Base-by-base conservation (phyloP, 139 green algal species). In the Protoeuglena noctilucae region DNA sequence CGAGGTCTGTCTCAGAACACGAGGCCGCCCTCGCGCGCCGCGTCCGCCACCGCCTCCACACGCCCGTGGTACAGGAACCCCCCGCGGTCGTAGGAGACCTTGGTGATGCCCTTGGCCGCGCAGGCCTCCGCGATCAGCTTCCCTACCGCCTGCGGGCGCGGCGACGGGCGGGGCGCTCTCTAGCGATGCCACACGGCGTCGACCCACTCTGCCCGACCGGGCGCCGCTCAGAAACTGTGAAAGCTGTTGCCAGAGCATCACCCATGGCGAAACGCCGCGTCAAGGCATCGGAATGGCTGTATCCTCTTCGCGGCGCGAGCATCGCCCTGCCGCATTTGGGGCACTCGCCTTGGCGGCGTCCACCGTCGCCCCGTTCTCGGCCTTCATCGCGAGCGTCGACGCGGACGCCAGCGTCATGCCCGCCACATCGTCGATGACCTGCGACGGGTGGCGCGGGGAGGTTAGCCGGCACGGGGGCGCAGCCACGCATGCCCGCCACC, bases 41-140 rank as follows among this genome's bases (percentile, higher is more conserved):
- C 86, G n/a, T 96, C 88, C 5, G 88, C 88, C 18, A 96, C 56
- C 23, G 87, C 88, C 71, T 89, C 48, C 4, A 98, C 71, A 19
- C 90, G 70, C 41, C 91, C 91, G 60, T 97, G 88, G 75, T 98
- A 98, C 4, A 77, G 55, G 63, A 87, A 92, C 60, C 90, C 91
- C 2, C 84, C 89, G 5, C 90, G 66, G 75, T 98, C 91, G 67
- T 96, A 98, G 26, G 48, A 73, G 0, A 93, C 84, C 65, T 81
- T 83, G n/a, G 66, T 65, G 55, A 98, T 89, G 68, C 79, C 80
- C 54, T 81, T 76, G 7, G 74, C 71, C 54, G 77, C 61, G 63
- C 79, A 90, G 43, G 83, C 43, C 69, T 94, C 82, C 23, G 85
- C 89, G 30, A 98, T 74, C 60, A 81, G 76, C 68, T 84, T 82